These are phyloP conservation scores for Globisporangium takayamanum DNA, from an alignment of 352 stramenopile genomes.

Conservation along the genomic window DNA sequence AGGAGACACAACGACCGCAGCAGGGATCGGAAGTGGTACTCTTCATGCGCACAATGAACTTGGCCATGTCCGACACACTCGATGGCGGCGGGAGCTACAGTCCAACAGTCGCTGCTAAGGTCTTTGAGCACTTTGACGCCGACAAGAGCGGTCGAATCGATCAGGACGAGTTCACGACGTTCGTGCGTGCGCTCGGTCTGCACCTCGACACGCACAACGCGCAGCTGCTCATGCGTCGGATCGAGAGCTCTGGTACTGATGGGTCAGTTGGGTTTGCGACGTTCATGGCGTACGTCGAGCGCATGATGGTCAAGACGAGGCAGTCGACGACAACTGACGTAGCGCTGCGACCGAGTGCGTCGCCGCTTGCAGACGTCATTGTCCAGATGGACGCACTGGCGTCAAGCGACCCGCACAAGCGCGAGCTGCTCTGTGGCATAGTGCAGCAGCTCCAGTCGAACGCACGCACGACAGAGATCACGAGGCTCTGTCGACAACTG, in stretches of 20 bases:
- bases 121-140: conserved; percentile 50
- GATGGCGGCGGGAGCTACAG: conserved; percentile 15
- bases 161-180: conserved; percentile 35
- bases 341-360: background rate
- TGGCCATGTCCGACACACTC: conserved; percentile 19
- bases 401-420: conserved; percentile 6
- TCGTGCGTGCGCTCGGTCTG: conserved; percentile 41
- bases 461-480: conserved; percentile 21
- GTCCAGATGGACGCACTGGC: conserved; percentile 16
- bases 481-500: conserved; percentile 22
- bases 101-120: conserved; percentile 16
- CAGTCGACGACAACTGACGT: background rate
- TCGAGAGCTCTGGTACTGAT: conserved; percentile 18
- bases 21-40: conserved; percentile 19
- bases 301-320: conserved; percentile 3
- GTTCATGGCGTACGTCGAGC: conserved; percentile 26
- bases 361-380: conserved; percentile 15
- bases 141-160: conserved; percentile 58
- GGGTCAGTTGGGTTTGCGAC: conserved; percentile 19
- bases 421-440: conserved; percentile 27
- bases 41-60: conserved; percentile 37
- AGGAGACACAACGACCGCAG: conserved; percentile 2
- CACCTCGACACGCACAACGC: conserved; percentile 28
- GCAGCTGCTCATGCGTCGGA: conserved; percentile 39
- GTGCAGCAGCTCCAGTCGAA: conserved; percentile 46